phyloP scores from a whole-genome alignment of 768 basidiomycete species.

The Termitomyces sp. region DNA sequence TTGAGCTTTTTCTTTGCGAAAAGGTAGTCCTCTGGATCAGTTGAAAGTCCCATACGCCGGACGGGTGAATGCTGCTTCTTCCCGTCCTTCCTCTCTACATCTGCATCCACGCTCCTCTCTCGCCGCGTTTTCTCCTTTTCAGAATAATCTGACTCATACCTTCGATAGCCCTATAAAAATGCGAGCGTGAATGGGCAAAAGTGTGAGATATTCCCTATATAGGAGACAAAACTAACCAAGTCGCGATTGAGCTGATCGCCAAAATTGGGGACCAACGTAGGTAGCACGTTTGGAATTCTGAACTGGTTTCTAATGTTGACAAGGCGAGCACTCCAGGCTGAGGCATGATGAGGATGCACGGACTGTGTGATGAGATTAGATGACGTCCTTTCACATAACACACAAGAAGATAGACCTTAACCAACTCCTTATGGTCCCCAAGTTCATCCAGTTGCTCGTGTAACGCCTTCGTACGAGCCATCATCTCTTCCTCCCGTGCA shows the following conservation, averaged over 20 bases:
- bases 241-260: neutral
- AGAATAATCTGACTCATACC: neutral
- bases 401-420: conserved; percentile 38
- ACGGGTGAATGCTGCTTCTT: conserved; percentile 5
- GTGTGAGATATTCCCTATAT: neutral
- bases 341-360: conserved; percentile 6
- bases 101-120: conserved; percentile 1
- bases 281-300: neutral
- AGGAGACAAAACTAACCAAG: neutral
- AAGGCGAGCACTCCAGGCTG: conserved; percentile 9
- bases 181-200: neutral
- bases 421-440: conserved; percentile 56
- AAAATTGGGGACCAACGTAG: neutral
- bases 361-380: conserved; percentile 4
- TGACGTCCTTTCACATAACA: neutral
- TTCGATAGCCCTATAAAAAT: neutral
- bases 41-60: conserved; percentile 15
- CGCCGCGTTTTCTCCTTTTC: neutral
- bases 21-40: conserved; percentile 76
- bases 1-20: conserved; percentile 83
- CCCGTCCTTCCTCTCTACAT: conserved; percentile 3
- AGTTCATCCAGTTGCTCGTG: conserved; percentile 73
- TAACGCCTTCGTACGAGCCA: conserved; percentile 39
- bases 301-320: conserved; percentile 4
- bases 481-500: conserved; percentile 63